Percentiles rank a stretch among this genome's conserved stretches.
phyloP scores from a whole-genome alignment of 345 rosid genomes.

The Abelmoschus esculentus region DNA sequence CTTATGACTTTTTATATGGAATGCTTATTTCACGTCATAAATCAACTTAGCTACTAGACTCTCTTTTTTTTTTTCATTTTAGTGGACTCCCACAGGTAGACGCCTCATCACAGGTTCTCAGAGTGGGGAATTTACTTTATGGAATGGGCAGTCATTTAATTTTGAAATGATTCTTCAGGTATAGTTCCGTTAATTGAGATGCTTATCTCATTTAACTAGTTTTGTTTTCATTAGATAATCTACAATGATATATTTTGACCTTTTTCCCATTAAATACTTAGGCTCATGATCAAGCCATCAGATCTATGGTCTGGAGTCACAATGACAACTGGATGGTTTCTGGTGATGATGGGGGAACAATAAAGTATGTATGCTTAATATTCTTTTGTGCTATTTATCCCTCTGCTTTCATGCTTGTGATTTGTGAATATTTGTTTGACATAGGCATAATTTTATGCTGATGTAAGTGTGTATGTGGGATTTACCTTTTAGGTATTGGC shows the following conservation, averaged over 20 bases:
- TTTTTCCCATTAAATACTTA: slow-evolving; percentile 16
- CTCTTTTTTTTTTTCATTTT: slow-evolving; percentile 4
- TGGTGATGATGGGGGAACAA: slow-evolving; percentile 95
- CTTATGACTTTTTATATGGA: not conserved
- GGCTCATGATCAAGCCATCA: slow-evolving; percentile 99
- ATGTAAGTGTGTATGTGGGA: not conserved
- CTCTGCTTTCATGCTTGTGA: not conserved
- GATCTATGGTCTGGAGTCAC: slow-evolving; percentile 98
- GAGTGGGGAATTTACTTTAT: slow-evolving; percentile 95
- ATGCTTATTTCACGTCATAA: not conserved
- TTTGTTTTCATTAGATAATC: not conserved
- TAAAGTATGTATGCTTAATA: slow-evolving; percentile 40
- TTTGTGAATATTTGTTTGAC: not conserved
- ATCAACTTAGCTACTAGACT: too few relatives aligned
- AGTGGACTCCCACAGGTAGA: slow-evolving; percentile 99
- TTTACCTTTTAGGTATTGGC: slow-evolving; percentile 74
- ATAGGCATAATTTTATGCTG: not conserved
- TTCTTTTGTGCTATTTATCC: not conserved
- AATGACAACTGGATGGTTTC: slow-evolving; percentile 98
- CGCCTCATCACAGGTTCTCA: slow-evolving; percentile 95
- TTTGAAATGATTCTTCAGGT: slow-evolving; percentile 99
- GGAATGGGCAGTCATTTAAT: slow-evolving; percentile 99
- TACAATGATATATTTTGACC: slow-evolving; percentile 6
- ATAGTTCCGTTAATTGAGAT: slow-evolving; percentile 15
- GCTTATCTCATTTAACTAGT: not conserved